Evolutionary conservation across 1,139 yeast genomes (phyloP).

Genomic region (Petasospora fabianii): DNA sequence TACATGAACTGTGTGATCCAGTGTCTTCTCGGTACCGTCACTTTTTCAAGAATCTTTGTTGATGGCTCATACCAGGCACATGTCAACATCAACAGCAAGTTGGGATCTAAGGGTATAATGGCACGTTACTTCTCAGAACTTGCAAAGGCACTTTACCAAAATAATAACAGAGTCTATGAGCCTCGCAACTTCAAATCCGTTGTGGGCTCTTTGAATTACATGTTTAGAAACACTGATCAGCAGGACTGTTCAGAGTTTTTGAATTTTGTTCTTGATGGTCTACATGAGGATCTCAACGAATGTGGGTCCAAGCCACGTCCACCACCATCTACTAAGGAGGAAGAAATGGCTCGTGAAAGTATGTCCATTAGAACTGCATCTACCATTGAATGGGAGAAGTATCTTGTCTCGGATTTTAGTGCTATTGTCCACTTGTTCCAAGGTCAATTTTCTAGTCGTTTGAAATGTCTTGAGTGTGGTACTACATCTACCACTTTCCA

Average conservation of each 20-base stretch:
- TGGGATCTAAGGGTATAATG: slow-evolving; percentile 82
- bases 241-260: slow-evolving; percentile 94
- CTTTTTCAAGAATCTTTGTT: slow-evolving; percentile 44
- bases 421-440: slow-evolving; percentile 82
- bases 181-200: slow-evolving; percentile 61
- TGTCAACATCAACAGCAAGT: slow-evolving; percentile 67
- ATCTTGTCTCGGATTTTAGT: slow-evolving; percentile 79
- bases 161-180: slow-evolving; percentile 44
- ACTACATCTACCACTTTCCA: slow-evolving; percentile 85
- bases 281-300: slow-evolving; percentile 86
- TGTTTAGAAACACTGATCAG: slow-evolving; percentile 74
- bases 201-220: slow-evolving; percentile 65
- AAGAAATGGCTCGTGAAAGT: slow-evolving; percentile 70
- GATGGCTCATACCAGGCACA: slow-evolving; percentile 62
- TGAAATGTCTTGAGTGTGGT: slow-evolving; percentile 72
- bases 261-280: slow-evolving; percentile 74
- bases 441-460: slow-evolving; percentile 82
- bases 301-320: slow-evolving; percentile 52
- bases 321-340: slow-evolving; percentile 64
- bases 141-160: slow-evolving; percentile 54
- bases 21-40: slow-evolving; percentile 59
- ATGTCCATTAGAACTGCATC: slow-evolving; percentile 83
- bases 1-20: slow-evolving; percentile 91
- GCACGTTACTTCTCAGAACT: slow-evolving; percentile 72
- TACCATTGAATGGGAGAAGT: slow-evolving; percentile 93